Base-by-base conservation (phyloP, 2,329 filamentous ascomycete species). In the Didymella arachidicola region DNA sequence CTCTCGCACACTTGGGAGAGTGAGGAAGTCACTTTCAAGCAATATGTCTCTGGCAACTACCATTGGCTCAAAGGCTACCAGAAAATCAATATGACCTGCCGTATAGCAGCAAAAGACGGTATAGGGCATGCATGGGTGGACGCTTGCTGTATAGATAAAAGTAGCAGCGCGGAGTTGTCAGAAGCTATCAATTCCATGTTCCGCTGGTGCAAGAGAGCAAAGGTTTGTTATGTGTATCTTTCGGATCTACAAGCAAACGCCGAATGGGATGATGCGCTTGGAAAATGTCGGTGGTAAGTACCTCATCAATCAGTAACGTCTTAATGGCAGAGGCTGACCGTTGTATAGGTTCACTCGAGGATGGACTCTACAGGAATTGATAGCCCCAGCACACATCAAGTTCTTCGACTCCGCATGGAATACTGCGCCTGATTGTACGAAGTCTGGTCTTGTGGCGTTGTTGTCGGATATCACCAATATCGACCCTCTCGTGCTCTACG, bases 151-250 rank as follows among this genome's bases (percentile, higher is more conserved):
- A 63, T 63, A 16, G 61, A 63, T 8, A 34, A 34, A 25, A 56
- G 60, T 8, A 58, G 29, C 14, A 58, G 47, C 14, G 14, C 62
- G 0, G 60, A 60, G 25, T n/a, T 61, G 4, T 36, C 45, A 1
- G 53, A 61, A 19, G 59, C 59, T 1, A 61, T 57, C 27, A 66
- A 66, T 39, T 65, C 61, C 1, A 68, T 68, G 64, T 66, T 44
- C 25, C 18, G n/a, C 2, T 65, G 53, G 55, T 66, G 65, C 29
- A 32, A 57, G 29, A 14, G 44, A 4, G 29, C 61, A 3, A 19
- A 4, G 2, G 19, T 61, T 0, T 68, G 63, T 36, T 68, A 61
- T 42, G 61, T 57, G 1, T 60, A 49, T 27, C 53, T 66, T 3
- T 34, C 47, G 0, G 61, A 64, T 26, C 26, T 66, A 8, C 10